These are phyloP conservation scores for Fragosphaeria purpurea DNA, from an alignment of 2,329 filamentous ascomycete species.

Conservation along the genomic window DNA sequence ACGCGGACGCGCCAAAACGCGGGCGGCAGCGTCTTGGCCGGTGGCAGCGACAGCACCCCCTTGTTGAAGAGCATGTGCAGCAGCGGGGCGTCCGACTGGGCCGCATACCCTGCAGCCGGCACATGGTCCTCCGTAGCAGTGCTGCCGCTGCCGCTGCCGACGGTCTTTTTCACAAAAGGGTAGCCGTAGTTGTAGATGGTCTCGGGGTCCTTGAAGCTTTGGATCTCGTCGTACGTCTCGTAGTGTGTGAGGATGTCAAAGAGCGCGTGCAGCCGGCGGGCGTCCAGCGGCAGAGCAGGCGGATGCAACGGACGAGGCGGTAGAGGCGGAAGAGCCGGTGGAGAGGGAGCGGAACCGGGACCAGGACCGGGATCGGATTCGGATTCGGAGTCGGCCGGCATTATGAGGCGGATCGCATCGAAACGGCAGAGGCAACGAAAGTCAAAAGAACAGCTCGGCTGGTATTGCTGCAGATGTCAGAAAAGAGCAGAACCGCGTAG, in stretches of 20 bases:
- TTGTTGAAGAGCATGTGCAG: conserved; percentile 58
- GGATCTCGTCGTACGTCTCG: conserved; percentile 57
- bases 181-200: conserved; percentile 59
- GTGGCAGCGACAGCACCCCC: conserved; percentile 56
- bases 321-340: too few relatives aligned
- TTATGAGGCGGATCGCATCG: too few relatives aligned
- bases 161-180: conserved; percentile 42
- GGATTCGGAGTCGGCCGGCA: too few relatives aligned
- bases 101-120: conserved; percentile 14
- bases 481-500: too few relatives aligned
- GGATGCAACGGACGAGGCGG: too few relatives aligned
- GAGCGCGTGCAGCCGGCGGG: conserved; percentile 39
- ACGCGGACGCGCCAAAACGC: conserved; percentile 58
- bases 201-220: conserved; percentile 56
- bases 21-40: conserved; percentile 49
- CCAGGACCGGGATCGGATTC: too few relatives aligned
- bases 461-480: too few relatives aligned
- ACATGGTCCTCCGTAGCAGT: neutral
- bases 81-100: conserved; percentile 47
- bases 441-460: too few relatives aligned
- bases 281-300: conserved; percentile 9
- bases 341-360: too few relatives aligned
- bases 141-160: neutral
- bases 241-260: conserved; percentile 51
- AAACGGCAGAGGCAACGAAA: too few relatives aligned